Evolutionary conservation across 176 grass and related monocot genomes (phyloP), one percentile per base, ranked within the genome.

Genomic region (Eragrostis curvula): DNA sequence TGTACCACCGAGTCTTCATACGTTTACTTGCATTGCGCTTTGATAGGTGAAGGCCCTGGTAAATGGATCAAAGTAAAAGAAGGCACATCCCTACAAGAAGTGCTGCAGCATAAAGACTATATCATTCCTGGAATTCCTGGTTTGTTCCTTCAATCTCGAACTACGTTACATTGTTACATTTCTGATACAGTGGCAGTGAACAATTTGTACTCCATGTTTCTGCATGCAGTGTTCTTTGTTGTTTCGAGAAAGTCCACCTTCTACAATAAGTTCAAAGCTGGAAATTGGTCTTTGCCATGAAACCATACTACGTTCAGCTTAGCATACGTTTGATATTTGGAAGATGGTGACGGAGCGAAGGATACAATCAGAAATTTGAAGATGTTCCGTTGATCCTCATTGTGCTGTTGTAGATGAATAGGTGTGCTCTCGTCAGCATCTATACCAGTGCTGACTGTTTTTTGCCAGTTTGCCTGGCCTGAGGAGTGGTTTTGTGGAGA

Each of bases 181-280:
- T 20, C 46, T 2, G 41, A 72, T 77, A 3, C 15, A 2, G 17
- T 50, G 24, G 21, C 28, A 65, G 29, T 36, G 29, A 65, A 21
- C 29, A 29, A 45, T 30, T 48, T n/a, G 11, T 51, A 39, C 7
- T 57, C 17, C 14, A 29, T 41, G 24, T 78, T 23, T 86, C 8
- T 40, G 0, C 74, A 1, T 91, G 83, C 90, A 98, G 92, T 98
- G 48, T 95, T 98, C 78, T 98, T 88, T 80, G 92, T 93, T 27
- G 88, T 98, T 30, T 98, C 96, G 20, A 93, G 94, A 28, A 98
- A 93, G 61, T 91, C 96, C 8, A 43, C 57, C 42, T 98, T 95
- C 44, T 93, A 98, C 55, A 84, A 81, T 25, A 80, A 91, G 28
- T 98, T 98, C 75, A 95, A 63, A 60, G 87, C 86, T 29, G 90